phyloP scores from a whole-genome alignment of 140 eudicot species.

The Anethum foeniculum region DNA sequence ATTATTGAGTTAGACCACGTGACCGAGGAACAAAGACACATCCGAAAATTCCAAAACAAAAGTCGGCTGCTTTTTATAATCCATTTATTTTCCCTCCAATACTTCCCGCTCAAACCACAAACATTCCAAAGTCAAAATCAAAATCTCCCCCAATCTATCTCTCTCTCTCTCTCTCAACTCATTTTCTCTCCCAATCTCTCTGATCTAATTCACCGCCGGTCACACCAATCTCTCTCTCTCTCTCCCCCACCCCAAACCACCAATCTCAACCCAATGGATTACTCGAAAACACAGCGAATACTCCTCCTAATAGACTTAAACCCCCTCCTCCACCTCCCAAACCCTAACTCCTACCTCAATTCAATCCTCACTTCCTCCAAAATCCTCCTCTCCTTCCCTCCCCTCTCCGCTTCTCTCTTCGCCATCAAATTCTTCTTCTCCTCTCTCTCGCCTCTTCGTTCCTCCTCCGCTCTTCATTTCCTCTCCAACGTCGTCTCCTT shows the following conservation, averaged over 20 bases:
- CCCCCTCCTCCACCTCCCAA: conserved; percentile 40
- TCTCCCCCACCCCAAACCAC: conserved; percentile 11
- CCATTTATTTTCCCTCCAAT: background rate
- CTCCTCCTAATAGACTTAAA: conserved; percentile 61
- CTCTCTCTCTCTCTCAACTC: background rate
- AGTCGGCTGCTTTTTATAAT: background rate
- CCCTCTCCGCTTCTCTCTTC: conserved; percentile 52
- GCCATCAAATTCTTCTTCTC: conserved; percentile 77
- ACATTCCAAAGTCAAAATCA: background rate
- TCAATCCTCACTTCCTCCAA: conserved; percentile 41
- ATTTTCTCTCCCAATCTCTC: background rate
- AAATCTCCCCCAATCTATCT: conserved; percentile 8
- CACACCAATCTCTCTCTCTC: background rate
- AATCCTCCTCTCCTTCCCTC: conserved; percentile 35
- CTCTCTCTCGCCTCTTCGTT: conserved; percentile 62
- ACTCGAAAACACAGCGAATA: conserved; percentile 54
- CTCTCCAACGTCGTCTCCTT: conserved; percentile 44
- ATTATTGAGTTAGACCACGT: too few relatives aligned
- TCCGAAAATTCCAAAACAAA: background rate
- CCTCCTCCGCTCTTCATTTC: conserved; percentile 46
- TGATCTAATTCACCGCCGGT: background rate
- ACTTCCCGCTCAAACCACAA: background rate
- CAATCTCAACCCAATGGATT: conserved; percentile 29
- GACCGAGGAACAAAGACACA: too few relatives aligned
- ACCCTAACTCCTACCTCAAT: conserved; percentile 44